Percentiles rank a stretch among this genome's conserved stretches.
These are phyloP conservation scores for Aspergillus sp. DNA, from an alignment of 2,329 filamentous ascomycete genomes.

Conservation along the genomic window DNA sequence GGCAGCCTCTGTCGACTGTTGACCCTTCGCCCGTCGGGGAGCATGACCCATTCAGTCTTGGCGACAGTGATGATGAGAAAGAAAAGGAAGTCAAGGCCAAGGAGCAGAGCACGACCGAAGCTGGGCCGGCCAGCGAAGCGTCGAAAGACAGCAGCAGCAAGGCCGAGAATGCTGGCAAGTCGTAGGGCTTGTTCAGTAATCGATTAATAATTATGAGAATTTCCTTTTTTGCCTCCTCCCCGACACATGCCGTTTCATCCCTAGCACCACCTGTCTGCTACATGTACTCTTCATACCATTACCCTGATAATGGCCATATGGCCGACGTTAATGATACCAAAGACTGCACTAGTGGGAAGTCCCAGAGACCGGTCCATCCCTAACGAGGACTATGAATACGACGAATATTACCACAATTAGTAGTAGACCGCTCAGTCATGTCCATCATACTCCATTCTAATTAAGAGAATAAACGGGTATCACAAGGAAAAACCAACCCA, in stretches of 20 bases:
- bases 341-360: slow-evolving; percentile 12
- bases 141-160: slow-evolving; percentile 29
- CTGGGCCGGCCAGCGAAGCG: slow-evolving; percentile 41
- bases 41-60: slow-evolving; percentile 94
- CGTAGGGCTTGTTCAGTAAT: slow-evolving; percentile 13
- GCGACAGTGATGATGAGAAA: slow-evolving; percentile 91
- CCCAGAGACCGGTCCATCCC: neutral
- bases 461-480: slow-evolving; percentile 16
- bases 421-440: neutral
- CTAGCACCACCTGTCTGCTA: neutral
- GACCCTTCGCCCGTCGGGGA: slow-evolving; percentile 83
- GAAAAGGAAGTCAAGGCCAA: slow-evolving; percentile 73
- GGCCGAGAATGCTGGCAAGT: slow-evolving; percentile 30
- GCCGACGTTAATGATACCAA: slow-evolving; percentile 27
- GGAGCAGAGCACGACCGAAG: slow-evolving; percentile 54
- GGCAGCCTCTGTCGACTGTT: slow-evolving; percentile 87
- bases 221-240: neutral
- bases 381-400: neutral
- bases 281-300: slow-evolving; percentile 4
- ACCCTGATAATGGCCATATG: slow-evolving; percentile 9
- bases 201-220: neutral
- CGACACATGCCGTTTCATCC: neutral
- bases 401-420: neutral
- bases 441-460: neutral
- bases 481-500: slow-evolving; percentile 5